These are phyloP conservation scores for Phytophthora chlamydospora DNA, from an alignment of 352 stramenopile genomes.

Conservation along the genomic window DNA sequence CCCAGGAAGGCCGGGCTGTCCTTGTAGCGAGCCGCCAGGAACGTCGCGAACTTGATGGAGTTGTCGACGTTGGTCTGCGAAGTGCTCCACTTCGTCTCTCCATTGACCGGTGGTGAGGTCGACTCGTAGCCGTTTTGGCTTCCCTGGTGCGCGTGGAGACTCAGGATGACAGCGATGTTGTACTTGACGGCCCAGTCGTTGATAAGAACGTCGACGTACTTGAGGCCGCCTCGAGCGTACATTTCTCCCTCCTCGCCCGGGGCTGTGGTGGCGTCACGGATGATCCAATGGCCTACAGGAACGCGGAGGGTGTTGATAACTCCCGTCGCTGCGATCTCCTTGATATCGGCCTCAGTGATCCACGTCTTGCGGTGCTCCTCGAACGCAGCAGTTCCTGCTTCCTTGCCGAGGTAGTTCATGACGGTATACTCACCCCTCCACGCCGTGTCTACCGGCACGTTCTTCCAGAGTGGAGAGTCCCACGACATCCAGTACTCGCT, in stretches of 20 bases:
- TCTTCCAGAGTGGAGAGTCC: conserved; percentile 8
- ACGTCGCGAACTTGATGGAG: conserved; percentile 44
- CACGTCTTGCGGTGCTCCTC: conserved; percentile 15
- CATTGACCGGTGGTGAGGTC: conserved; percentile 30
- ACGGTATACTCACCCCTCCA: conserved; percentile 11
- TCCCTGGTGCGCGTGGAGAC: conserved; percentile 54
- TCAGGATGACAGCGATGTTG: conserved; percentile 61
- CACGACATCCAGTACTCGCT: conserved; percentile 16
- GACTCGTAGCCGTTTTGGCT: conserved; percentile 65
- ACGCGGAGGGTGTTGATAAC: conserved; percentile 54
- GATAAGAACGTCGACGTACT: conserved; percentile 58
- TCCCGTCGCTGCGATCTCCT: conserved; percentile 2
- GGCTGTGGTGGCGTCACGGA: conserved; percentile 22
- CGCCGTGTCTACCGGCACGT: neutral
- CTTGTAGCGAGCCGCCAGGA: conserved; percentile 51
- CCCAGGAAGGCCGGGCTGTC: conserved; percentile 53
- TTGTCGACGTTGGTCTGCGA: conserved; percentile 32
- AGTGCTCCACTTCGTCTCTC: conserved; percentile 30
- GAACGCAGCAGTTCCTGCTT: conserved; percentile 7
- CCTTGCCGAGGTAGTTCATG: conserved; percentile 10
- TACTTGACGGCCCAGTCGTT: conserved; percentile 56
- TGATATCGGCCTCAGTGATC: conserved; percentile 17
- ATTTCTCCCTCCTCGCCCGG: conserved; percentile 10
- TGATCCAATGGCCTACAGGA: conserved; percentile 48
- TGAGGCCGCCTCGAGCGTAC: conserved; percentile 31